Base-by-base conservation (phyloP, 495 filamentous ascomycete genomes). In the Durotheca rogersii region DNA sequence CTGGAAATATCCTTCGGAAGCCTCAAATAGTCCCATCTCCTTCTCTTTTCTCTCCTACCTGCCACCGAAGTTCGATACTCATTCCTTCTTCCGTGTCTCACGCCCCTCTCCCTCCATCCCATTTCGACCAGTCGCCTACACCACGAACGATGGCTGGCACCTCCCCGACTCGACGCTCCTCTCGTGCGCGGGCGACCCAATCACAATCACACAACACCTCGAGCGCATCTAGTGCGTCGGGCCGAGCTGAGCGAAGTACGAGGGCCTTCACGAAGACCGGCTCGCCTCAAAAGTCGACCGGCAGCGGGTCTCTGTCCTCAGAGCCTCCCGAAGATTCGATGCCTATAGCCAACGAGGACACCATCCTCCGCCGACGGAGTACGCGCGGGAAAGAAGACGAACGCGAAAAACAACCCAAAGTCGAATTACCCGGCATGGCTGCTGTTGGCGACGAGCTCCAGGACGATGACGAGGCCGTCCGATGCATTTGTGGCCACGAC, bases 401-500 rank as follows among this genome's bases (percentile, higher is more conserved):
- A 2, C 60, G 62, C 56, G 62, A 66, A 25, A 66, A 61, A 19
- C 62, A 51, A 7, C 21, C 46, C 30, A 79, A 80, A 37, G 56
- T 71, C 35, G 76, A 81, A 38, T 67, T 74, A 40, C 65, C 77
- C 25, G 74, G 78, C 42, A 75, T 73, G 69, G 58, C 67, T 14
- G 81, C 85, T 51, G 73, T 70, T 30, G 69, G 70, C 45, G 81
- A 78, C 27, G 88, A 90, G 21, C 72, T 81, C 14, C 82, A 83
- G 39, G 91, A 95, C 41, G 92, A 96, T 61, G 91, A 98, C 61
- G 89, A 94, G 67, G 79, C 92, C 36, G 95, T 95, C 58, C 82
- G 93, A 43, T 99, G 93, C 72, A 84, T 99, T 45, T 99, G 93
- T 69, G 90, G 89, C 41, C 82, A 87, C 60, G 89, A 89, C 61